Evolutionary conservation across 2,329 filamentous ascomycete genomes (phyloP).

Genomic region (Camillea tinctor): DNA sequence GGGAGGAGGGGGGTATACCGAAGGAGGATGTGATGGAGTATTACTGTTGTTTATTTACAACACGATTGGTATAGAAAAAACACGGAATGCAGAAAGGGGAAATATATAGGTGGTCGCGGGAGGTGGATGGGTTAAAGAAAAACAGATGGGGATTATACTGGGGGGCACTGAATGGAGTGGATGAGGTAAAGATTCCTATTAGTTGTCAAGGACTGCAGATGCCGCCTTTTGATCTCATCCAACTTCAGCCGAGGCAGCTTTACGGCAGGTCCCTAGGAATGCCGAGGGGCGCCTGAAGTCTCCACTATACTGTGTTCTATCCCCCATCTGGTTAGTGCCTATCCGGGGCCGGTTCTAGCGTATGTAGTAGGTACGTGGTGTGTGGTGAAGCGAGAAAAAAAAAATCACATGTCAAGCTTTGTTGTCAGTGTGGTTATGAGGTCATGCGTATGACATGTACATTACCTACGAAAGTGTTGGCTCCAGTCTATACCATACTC

Average conservation of each 20-base stretch:
- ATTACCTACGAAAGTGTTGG: not conserved
- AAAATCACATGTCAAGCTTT: not conserved
- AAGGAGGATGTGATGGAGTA: not conserved
- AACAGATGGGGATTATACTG: not conserved
- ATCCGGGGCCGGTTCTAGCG: not conserved
- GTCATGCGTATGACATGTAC: not conserved
- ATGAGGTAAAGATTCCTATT: not conserved
- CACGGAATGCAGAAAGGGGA: conserved; percentile 4
- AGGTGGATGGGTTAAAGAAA: not conserved
- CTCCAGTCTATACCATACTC: not conserved
- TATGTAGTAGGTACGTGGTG: too few relatives aligned
- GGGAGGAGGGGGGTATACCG: not conserved
- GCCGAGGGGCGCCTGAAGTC: conserved; percentile 24
- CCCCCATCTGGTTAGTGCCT: conserved; percentile 11
- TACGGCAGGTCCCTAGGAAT: conserved; percentile 26
- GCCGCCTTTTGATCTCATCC: conserved; percentile 24
- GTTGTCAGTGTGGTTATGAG: not conserved
- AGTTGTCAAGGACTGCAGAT: conserved; percentile 12
- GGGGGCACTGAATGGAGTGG: not conserved
- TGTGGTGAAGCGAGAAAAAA: not conserved
- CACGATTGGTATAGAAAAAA: conserved; percentile 11
- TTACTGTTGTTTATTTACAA: conserved; percentile 1
- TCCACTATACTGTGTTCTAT: conserved; percentile 4
- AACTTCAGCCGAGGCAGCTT: conserved; percentile 32
- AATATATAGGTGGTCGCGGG: not conserved